Percentiles rank a stretch among this genome's conserved stretches.
These are phyloP conservation scores for Phyllosticta citrichinensis DNA, from an alignment of 2,329 filamentous ascomycete genomes.

Conservation along the genomic window DNA sequence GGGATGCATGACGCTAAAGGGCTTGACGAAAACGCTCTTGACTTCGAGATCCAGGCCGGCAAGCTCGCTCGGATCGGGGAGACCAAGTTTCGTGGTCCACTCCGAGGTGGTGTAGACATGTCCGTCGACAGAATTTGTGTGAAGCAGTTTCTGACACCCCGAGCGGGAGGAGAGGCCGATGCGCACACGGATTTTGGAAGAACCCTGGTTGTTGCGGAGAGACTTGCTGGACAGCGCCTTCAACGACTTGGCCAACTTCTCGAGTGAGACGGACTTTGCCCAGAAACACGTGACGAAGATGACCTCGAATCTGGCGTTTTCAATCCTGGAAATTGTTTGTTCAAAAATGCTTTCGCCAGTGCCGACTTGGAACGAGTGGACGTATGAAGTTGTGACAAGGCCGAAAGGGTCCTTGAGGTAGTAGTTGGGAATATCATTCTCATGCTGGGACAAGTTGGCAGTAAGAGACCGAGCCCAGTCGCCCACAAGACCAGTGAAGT, in stretches of 20 bases:
- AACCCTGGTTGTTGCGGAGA: slow-evolving; percentile 21
- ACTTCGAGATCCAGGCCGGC: slow-evolving; percentile 57
- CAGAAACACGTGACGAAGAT: slow-evolving; percentile 78
- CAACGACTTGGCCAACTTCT: slow-evolving; percentile 49
- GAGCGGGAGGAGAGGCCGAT: slow-evolving; percentile 70
- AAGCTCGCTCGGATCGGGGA: slow-evolving; percentile 47
- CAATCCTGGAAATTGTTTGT: slow-evolving; percentile 50
- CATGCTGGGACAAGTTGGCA: background rate
- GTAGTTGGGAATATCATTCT: slow-evolving; percentile 29
- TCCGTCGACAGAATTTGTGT: slow-evolving; percentile 54
- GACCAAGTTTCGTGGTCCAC: slow-evolving; percentile 53
- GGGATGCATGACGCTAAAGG: slow-evolving; percentile 79
- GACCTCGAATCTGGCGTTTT: slow-evolving; percentile 51
- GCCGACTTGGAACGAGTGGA: slow-evolving; percentile 32
- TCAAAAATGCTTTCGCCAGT: slow-evolving; percentile 35
- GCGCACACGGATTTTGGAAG: slow-evolving; percentile 47
- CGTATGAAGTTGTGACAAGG: slow-evolving; percentile 24
- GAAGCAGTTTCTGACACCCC: slow-evolving; percentile 63
- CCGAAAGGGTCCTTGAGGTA: slow-evolving; percentile 25
- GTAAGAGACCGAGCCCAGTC: slow-evolving; percentile 3
- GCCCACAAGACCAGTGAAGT: slow-evolving; percentile 4
- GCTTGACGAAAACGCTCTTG: slow-evolving; percentile 70
- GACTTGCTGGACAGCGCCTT: slow-evolving; percentile 46
- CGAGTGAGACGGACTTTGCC: slow-evolving; percentile 55
- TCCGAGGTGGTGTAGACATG: slow-evolving; percentile 48